Percentiles rank a stretch among this genome's conserved stretches.
phyloP scores from a whole-genome alignment of 2,329 filamentous ascomycete species.

The Colletotrichum truncatum region DNA sequence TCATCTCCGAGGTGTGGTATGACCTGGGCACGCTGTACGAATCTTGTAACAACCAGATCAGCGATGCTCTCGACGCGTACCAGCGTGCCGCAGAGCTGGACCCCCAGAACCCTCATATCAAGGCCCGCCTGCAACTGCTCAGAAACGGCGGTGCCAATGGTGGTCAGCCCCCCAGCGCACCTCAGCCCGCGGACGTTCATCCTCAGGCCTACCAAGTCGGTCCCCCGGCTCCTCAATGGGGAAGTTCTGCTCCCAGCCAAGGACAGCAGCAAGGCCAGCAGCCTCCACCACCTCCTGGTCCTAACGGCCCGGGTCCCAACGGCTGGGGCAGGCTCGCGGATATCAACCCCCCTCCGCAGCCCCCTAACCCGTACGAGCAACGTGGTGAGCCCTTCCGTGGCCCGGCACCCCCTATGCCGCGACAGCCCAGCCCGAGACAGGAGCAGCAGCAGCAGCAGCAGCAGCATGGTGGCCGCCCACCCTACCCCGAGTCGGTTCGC shows the following conservation, averaged over 20 bases:
- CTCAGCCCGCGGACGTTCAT: constrained; percentile 95
- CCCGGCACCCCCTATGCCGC: constrained; percentile 71
- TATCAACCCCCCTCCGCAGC: constrained; percentile 79
- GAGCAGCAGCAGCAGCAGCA: constrained; percentile 68
- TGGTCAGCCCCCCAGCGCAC: constrained; percentile 76
- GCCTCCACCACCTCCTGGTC: constrained; percentile 65
- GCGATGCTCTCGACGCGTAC: constrained; percentile 95
- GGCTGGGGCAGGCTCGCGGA: constrained; percentile 77
- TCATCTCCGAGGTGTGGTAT: constrained; percentile 99
- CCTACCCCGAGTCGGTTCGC: constrained; percentile 46
- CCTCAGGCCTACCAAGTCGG: constrained; percentile 93
- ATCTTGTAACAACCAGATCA: constrained; percentile 98
- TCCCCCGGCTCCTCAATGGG: constrained; percentile 90
- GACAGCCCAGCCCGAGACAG: constrained; percentile 80
- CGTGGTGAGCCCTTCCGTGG: constrained; percentile 75
- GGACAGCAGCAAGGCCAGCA: constrained; percentile 44
- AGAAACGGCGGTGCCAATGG: constrained; percentile 82
- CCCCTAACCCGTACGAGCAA: constrained; percentile 84
- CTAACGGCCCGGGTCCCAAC: constrained; percentile 63
- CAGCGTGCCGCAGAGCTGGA: constrained; percentile 94
- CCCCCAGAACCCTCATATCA: constrained; percentile 93
- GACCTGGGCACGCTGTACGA: constrained; percentile 98
- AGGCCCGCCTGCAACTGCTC: constrained; percentile 89
- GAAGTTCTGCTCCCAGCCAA: constrained; percentile 73
- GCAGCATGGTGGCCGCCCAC: constrained; percentile 28